Evolutionary conservation across 805 yeast genomes (phyloP).

Genomic region (Dipodascus albidus): DNA sequence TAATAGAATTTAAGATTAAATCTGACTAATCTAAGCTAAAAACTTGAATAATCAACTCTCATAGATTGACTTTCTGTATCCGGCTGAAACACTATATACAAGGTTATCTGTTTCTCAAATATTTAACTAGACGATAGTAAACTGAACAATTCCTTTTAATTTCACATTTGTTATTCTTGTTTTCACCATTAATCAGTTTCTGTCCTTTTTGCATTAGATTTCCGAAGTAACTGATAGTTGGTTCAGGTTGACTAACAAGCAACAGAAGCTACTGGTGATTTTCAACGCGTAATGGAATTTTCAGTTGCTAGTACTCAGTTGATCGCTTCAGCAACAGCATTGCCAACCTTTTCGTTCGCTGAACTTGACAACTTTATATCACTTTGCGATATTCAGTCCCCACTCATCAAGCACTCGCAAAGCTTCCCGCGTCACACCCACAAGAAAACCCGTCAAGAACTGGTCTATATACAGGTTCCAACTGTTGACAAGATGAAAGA

Average conservation of each 20-base stretch:
- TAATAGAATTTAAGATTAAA: background rate
- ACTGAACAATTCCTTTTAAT: no score
- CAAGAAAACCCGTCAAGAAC: background rate
- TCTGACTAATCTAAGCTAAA: background rate
- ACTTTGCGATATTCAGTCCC: background rate
- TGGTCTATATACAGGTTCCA: background rate
- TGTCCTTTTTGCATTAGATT: no score
- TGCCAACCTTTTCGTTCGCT: background rate
- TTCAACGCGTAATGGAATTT: background rate
- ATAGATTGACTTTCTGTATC: background rate
- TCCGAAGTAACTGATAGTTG: no score
- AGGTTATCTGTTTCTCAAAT: background rate
- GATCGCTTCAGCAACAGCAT: background rate
- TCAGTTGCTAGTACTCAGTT: background rate
- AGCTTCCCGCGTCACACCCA: background rate
- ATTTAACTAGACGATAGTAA: background rate
- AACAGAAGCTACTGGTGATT: background rate
- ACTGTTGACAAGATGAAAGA: background rate
- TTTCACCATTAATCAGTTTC: no score
- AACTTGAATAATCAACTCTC: no score
- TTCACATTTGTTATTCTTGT: no score
- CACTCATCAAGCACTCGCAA: background rate
- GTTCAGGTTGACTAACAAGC: no score
- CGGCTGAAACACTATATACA: background rate
- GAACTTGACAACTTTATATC: background rate